Conservation (phyloP, 805 yeast species). For the Metschnikowia dekortorum region DNA sequence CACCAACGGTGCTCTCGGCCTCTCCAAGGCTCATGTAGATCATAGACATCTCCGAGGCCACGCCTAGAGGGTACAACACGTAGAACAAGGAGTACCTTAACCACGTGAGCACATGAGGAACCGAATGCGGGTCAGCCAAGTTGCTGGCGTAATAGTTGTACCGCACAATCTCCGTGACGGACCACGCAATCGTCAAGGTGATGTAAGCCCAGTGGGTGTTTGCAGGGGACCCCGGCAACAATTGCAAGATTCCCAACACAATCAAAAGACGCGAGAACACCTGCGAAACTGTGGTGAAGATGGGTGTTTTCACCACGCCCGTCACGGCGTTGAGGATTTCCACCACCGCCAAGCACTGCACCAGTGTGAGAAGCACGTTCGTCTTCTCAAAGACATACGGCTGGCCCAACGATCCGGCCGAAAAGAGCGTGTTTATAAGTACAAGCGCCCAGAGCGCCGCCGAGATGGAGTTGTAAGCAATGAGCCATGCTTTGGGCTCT, state of each 20-base stretch:
- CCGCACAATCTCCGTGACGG: slow-evolving; percentile 88
- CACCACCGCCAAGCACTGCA: slow-evolving; percentile 76
- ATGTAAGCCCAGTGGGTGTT: slow-evolving; percentile 55
- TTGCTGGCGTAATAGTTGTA: slow-evolving; percentile 82
- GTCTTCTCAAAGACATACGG: slow-evolving; percentile 62
- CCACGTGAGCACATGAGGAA: slow-evolving; percentile 59
- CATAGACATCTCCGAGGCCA: slow-evolving; percentile 73
- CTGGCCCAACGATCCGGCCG: slow-evolving; percentile 47
- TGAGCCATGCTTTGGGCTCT: slow-evolving; percentile 33
- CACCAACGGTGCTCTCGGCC: slow-evolving; percentile 53
- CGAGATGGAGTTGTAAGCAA: slow-evolving; percentile 40
- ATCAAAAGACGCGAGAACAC: slow-evolving; percentile 80
- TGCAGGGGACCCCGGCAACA: slow-evolving; percentile 72
- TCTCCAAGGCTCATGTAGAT: slow-evolving; percentile 66
- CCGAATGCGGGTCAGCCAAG: slow-evolving; percentile 44
- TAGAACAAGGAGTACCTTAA: slow-evolving; percentile 80
- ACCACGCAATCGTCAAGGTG: slow-evolving; percentile 78
- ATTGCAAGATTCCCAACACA: slow-evolving; percentile 74
- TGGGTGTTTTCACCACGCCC: slow-evolving; percentile 83
- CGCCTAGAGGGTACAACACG: slow-evolving; percentile 87
- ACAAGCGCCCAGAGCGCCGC: slow-evolving; percentile 41
- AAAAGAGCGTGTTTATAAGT: slow-evolving; percentile 35
- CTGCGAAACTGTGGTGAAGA: slow-evolving; percentile 80
- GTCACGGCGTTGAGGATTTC: slow-evolving; percentile 75
- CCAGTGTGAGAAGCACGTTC: slow-evolving; percentile 50